Base-by-base conservation (phyloP, 805 yeast species). In the Saccharomyces kudriavzevii region DNA sequence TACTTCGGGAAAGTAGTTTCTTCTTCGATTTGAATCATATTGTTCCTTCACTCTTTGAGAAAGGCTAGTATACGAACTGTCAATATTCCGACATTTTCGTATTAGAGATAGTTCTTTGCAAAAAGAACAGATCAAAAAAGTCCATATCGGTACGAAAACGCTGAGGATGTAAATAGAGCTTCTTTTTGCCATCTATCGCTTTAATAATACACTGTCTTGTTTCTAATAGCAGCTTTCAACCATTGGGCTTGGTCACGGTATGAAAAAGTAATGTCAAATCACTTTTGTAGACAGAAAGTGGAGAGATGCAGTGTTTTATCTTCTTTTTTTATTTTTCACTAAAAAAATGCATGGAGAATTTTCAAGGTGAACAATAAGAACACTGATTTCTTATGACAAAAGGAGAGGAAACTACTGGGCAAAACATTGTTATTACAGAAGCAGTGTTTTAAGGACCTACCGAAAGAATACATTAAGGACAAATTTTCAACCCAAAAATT, bases 1-100 rank as follows among this genome's bases (percentile, higher is more conserved):
- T 40, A 61, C 50, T 1, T 60, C 56, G 5, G 45, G 43, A 4
- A 51, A 28, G 17, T 53, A 40, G 31, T 31, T 47, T 17, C 60
- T 49, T 24, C 57, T 57, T 27, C 64, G 57, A 20, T 24, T 35
- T 35, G 24, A 17, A 10, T 35, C 43, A 35, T 35, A 35, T 17
- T 35, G 22, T 20, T 35, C 43, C 17, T 17, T 35, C 17, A 10
- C 43, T 8, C 22, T 35, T 35, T 17, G 43, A 9, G 43, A 35
- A 17, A 17, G 13, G 11, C 4, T 2, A 35, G 24, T 17, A 35
- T 35, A 35, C 2, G 43, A 17, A 6, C 4, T 35, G 11, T 35
- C 43, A n/a, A 35, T 35, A 4, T 35, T 35, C 4, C 17, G 43
- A 17, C 17, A 17, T 35, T 35, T 35, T 17, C 24, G 43, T 35